These are phyloP conservation scores for Pterocarpus santalinus DNA, from an alignment of 306 rosid genomes.

Conservation along the genomic window DNA sequence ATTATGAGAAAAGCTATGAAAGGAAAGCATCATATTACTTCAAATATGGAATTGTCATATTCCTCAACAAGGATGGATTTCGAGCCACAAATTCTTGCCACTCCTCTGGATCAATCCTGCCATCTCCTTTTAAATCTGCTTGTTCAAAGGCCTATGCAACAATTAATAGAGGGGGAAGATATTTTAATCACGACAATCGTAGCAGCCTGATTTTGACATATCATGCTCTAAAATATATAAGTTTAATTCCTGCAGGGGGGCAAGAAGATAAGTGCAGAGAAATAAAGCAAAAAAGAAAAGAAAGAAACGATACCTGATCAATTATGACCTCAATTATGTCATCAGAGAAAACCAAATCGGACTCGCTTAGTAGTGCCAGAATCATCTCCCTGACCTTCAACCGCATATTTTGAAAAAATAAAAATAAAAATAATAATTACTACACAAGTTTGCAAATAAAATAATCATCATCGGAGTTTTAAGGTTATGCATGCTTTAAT, in stretches of 20 bases:
- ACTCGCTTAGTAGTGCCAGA: slow-evolving; percentile 62
- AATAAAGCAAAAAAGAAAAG: background rate
- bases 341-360: slow-evolving; percentile 58
- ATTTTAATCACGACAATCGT: background rate
- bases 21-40: slow-evolving; percentile 49
- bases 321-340: slow-evolving; percentile 61
- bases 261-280: background rate
- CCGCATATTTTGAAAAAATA: slow-evolving; percentile 20
- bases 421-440: background rate
- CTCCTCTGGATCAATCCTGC: slow-evolving; percentile 60
- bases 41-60: slow-evolving; percentile 73
- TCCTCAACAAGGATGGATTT: slow-evolving; percentile 67
- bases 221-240: slow-evolving; percentile 2
- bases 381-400: slow-evolving; percentile 69
- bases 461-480: background rate
- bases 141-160: slow-evolving; percentile 59
- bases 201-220: slow-evolving; percentile 22
- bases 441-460: slow-evolving; percentile 9
- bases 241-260: background rate
- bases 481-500: too few species aligned
- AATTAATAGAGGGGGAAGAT: background rate
- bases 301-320: slow-evolving; percentile 50
- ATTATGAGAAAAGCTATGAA: background rate
- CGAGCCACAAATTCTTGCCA: slow-evolving; percentile 52
- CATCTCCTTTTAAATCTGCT: slow-evolving; percentile 69